Evolutionary conservation across 768 basidiomycete genomes (phyloP), one percentile per base, ranked within the genome.

Genomic region (Inosperma sp.): DNA sequence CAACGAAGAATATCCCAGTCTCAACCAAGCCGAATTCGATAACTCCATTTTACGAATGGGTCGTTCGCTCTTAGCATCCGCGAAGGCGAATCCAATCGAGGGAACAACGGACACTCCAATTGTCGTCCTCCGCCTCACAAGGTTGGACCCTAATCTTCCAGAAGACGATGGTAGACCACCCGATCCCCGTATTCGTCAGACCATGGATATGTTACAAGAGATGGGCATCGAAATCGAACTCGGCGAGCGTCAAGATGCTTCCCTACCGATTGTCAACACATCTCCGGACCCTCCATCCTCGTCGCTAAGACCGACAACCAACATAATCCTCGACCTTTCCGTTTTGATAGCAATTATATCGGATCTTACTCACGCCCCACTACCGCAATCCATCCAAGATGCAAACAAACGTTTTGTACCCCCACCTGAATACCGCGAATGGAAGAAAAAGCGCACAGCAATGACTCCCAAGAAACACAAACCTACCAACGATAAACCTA

Each of bases 311-410:
- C 86, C 85, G 1, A 87, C 86, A 0, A 58, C 59, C 5, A 69
- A 75, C 41, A 74, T 95, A 65, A 88, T 92, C 56, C 76, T 93
- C 27, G 93, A 95, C 61, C 73, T 95, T 9, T 93, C 89, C 1
- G 76, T 87, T 1, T 77, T 95, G 39, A 86, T 95, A 48, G 91
- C 93, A 0, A 75, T 93, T 23, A 77, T 88, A 35, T 90, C 88
- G 9, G 89, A 91, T 55, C 80, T 90, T 45, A 85, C 87, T 0
- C 91, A 93, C 64, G 73, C 83, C 0, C 72, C 76, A 1, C 70
- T 91, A 0, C 92, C 91, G 0, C 34, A 52, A 1, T 72, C 75
- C 0, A 56, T 75, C 0, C 76, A 78, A 12, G 84, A 83, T 27
- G 82, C 88, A 0, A 72, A 81, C 16, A 62, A 65, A 10, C 76